Percentiles rank a stretch among this genome's conserved stretches.
phyloP scores from a whole-genome alignment of 495 filamentous ascomycete species.

The Cercophora newfieldiana region DNA sequence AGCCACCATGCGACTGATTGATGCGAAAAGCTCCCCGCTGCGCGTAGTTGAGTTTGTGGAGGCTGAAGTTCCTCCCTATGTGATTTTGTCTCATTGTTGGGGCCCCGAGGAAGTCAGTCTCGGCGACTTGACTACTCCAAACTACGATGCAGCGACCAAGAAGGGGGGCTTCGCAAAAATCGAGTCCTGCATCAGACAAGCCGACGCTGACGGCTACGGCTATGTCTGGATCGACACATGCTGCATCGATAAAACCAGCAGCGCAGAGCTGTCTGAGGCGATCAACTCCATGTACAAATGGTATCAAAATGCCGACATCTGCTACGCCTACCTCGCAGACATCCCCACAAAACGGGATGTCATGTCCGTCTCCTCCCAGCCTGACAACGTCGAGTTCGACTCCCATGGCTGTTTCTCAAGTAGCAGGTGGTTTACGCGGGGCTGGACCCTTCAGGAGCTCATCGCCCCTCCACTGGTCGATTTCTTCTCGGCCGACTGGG shows the following conservation, averaged over 20 bases:
- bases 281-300: constrained; percentile 5
- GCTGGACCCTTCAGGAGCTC: constrained; percentile 4
- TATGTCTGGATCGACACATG: constrained; percentile 7
- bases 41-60: no score
- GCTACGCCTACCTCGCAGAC: neutral
- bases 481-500: neutral
- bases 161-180: neutral
- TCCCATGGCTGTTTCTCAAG: neutral
- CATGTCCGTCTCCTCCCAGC: neutral
- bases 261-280: neutral
- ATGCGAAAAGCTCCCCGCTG: no score
- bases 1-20: no score
- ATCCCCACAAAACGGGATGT: neutral
- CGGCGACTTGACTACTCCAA: neutral
- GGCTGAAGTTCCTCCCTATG: neutral
- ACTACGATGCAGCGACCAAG: neutral
- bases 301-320: neutral
- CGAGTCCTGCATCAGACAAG: neutral
- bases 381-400: neutral
- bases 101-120: neutral
- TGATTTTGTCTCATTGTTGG: neutral
- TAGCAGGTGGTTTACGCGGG: neutral
- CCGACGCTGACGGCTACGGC: neutral
- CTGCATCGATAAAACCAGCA: constrained; percentile 1
- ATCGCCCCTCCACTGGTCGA: neutral